A percentile compares a stretch with the other conserved stretches of the same genome.
These are phyloP conservation scores for Xerocomus amazonicus DNA, from an alignment of 1,284 basidiomycete genomes.

Conservation along the genomic window DNA sequence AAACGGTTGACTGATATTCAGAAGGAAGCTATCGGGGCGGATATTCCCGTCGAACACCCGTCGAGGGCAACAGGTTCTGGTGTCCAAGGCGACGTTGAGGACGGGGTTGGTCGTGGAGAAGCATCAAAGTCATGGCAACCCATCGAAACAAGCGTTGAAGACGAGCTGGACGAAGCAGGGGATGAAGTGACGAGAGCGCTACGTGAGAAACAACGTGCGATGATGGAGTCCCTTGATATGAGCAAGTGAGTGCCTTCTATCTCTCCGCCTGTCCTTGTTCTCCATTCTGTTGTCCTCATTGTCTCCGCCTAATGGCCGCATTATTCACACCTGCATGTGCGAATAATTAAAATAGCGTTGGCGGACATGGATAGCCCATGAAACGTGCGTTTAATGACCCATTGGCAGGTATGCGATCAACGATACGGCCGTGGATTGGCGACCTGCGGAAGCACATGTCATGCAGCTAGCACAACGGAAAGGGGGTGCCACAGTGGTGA, in stretches of 20 bases:
- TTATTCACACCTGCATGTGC: not conserved
- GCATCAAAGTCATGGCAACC: slow-evolving; percentile 43
- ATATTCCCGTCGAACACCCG: slow-evolving; percentile 40
- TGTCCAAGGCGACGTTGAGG: slow-evolving; percentile 10
- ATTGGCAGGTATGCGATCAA: slow-evolving; percentile 72
- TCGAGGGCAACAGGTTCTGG: slow-evolving; percentile 5
- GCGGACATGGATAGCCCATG: not conserved
- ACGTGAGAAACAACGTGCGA: slow-evolving; percentile 72
- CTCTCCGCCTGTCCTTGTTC: slow-evolving; percentile 4
- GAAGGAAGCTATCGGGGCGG: slow-evolving; percentile 68
- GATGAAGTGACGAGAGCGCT: slow-evolving; percentile 48
- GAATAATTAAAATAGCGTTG: not conserved
- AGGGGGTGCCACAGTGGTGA: slow-evolving; percentile 67
- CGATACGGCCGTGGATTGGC: slow-evolving; percentile 69
- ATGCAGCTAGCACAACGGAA: slow-evolving; percentile 43
- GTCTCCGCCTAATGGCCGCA: slow-evolving; percentile 11
- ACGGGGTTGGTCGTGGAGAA: slow-evolving; percentile 21
- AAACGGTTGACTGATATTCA: slow-evolving; percentile 80
- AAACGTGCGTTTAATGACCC: not conserved
- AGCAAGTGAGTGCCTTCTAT: slow-evolving; percentile 62
- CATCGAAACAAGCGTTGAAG: slow-evolving; percentile 51
- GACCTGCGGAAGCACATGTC: slow-evolving; percentile 69
- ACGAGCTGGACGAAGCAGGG: slow-evolving; percentile 73
- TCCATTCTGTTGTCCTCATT: not conserved
- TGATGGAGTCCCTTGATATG: slow-evolving; percentile 83